Base-by-base conservation (phyloP, 768 basidiomycete genomes). In the Russula sp. region DNA sequence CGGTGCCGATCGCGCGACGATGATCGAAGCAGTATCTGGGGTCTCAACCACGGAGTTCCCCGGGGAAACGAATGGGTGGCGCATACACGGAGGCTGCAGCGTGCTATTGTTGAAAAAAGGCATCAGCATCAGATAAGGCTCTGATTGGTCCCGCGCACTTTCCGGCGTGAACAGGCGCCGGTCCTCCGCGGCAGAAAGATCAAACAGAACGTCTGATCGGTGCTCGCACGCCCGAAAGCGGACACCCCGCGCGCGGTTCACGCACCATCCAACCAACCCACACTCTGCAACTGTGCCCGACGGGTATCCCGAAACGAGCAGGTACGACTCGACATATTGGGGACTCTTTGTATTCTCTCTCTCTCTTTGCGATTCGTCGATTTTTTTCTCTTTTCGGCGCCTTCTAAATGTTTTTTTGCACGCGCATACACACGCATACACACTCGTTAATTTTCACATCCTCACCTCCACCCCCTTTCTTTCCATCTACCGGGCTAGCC, bases 121-220 rank as follows among this genome's bases (percentile, higher is more conserved):
- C 63, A 61, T 60, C 63, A 64, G 5, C 63, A 61, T 61, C 63
- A 64, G 59, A 63, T 63, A 64, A 61, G 63, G 39, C 46, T 64
- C 39, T 63, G 62, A 63, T 63, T 63, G 62, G 62, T 53, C 46
- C 58, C 57, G 57, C 57, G 47, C 58, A 63, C 45, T 55, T 54
- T 63, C 52, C 46, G 57, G 57, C 14, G 13, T 14, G 9, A 36
- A 63, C 10, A 63, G 58, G 62, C 57, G 62, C 62, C 62, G 62
- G 62, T 25, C 18, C 32, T 55, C 62, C 62, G 57, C 62, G 57
- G 62, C 58, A 59, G 62, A 63, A 63, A 58, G 58, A 11, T 58
- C 64, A 56, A 65, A 65, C 64, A 63, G 64, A 65, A 65, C 64
- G 56, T 65, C 64, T 65, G 64, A 65, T 65, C 62, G 52, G 62